Evolutionary conservation across 1,139 yeast species (phyloP).

Genomic region (Geotrichum australiense): DNA sequence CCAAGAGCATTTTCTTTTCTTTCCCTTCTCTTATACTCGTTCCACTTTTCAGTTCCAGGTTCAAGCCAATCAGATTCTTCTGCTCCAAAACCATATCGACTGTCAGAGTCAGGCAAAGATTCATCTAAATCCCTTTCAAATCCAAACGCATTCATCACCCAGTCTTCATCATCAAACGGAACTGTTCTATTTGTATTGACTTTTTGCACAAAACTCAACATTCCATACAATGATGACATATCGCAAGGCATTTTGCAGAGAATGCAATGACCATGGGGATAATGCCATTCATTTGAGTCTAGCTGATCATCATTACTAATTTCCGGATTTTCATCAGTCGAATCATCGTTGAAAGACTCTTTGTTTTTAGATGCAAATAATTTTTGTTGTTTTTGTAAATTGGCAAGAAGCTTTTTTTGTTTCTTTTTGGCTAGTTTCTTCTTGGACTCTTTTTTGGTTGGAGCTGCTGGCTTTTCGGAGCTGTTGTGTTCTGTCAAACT

Average conservation of each 20-base stretch:
- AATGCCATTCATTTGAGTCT: slow-evolving; percentile 48
- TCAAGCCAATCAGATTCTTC: slow-evolving; percentile 4
- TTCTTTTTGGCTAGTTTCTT: slow-evolving; percentile 54
- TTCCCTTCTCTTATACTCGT: slow-evolving; percentile 33
- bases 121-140: slow-evolving; percentile 47
- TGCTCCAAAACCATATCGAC: slow-evolving; percentile 31
- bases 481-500: slow-evolving; percentile 4
- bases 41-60: slow-evolving; percentile 33
- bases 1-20: slow-evolving; percentile 49
- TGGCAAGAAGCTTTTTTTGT: slow-evolving; percentile 66
- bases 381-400: slow-evolving; percentile 64
- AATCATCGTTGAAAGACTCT: slow-evolving; percentile 26
- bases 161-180: slow-evolving; percentile 57
- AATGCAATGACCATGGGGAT: slow-evolving; percentile 76
- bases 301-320: slow-evolving; percentile 35
- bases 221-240: slow-evolving; percentile 68
- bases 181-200: slow-evolving; percentile 56
- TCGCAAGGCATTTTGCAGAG: slow-evolving; percentile 79
- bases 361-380: slow-evolving; percentile 49
- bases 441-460: slow-evolving; percentile 15
- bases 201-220: slow-evolving; percentile 53
- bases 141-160: slow-evolving; percentile 61
- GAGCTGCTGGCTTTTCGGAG: slow-evolving; percentile 1
- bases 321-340: slow-evolving; percentile 32
- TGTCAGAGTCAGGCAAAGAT: slow-evolving; percentile 21